Base-by-base conservation (phyloP, 192 early-diverging fungal genomes). In the Podila minutissima region DNA sequence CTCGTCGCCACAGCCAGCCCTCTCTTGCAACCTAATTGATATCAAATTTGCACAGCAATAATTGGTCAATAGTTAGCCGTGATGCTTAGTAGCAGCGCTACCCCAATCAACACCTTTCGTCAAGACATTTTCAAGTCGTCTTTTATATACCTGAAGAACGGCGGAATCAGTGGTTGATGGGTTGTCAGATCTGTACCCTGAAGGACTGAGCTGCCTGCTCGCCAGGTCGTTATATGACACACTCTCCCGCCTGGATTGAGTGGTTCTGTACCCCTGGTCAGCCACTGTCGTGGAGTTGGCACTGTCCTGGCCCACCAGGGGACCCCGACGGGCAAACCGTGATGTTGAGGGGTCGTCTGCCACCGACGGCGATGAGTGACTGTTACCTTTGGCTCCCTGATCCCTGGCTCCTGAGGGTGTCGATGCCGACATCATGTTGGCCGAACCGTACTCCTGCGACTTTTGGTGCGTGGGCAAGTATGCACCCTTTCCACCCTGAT, bases 1-100 rank as follows among this genome's bases (percentile, higher is more conserved):
- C 82, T n/a, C 83, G 72, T 63, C 76, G 75, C 66, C 77, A 86
- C 5, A 88, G 50, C 87, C 87, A 88, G 31, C 87, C 87, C 81
- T 86, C 87, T 59, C 74, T 86, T 60, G 86, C 85, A 50, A 87
- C 61, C 86, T 87, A 41, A 41, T 41, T 41, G 38, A 41, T 12
- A 41, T 41, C 11, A 12, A 41, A 13, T 1, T 6, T 33, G 33
- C 33, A 33, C 5, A 33, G 6, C 33, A 41, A 41, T 9, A 13
- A 41, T 7, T 1, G 38, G 6, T 33, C 33, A 33, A 33, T 3
- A 41, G 38, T 41, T 41, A 41, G 12, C 38, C 1, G 12, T 41
- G 38, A 0, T 41, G 38, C 2, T 13, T 13, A 4, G 1, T 13
- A 41, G 38, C 3, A 41, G 12, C 12, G 38, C 38, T 7, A 41